Conservation (phyloP, 1,284 basidiomycete genomes). For the Laetiporus sulphureus region DNA sequence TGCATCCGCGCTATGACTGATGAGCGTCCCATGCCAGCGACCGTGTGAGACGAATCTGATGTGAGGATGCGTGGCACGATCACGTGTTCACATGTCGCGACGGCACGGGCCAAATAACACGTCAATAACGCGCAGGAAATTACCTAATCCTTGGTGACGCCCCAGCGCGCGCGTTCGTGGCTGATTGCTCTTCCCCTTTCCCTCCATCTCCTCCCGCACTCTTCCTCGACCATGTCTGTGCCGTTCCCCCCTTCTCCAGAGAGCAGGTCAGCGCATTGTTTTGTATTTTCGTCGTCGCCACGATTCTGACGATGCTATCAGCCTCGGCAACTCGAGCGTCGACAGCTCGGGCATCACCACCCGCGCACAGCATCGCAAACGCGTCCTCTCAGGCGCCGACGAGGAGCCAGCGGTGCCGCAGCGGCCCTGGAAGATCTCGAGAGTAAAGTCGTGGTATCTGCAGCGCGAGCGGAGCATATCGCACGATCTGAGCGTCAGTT, state of each 20-base stretch:
- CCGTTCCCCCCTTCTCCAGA: not conserved
- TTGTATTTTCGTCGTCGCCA: too few relatives aligned
- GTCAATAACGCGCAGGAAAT: constrained; percentile 8
- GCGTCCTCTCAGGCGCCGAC: not conserved
- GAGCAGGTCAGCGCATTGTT: constrained; percentile 1
- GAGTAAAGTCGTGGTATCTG: not conserved
- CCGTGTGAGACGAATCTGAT: not conserved
- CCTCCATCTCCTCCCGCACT: not conserved
- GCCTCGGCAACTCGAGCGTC: not conserved
- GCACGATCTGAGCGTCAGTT: not conserved
- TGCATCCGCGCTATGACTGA: not conserved
- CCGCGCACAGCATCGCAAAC: constrained; percentile 3
- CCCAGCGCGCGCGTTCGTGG: not conserved
- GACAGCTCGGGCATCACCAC: not conserved
- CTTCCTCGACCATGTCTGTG: constrained; percentile 2
- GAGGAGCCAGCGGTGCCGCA: not conserved
- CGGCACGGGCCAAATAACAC: not conserved
- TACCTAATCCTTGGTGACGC: constrained; percentile 1
- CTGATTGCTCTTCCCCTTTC: not conserved
- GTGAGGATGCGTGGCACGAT: not conserved
- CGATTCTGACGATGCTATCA: not conserved
- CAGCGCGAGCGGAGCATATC: not conserved
- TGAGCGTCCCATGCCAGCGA: not conserved
- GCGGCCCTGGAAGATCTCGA: not conserved
- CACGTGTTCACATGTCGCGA: constrained; percentile 1